Percentiles rank a stretch among this genome's conserved stretches.
Conservation (phyloP, 768 basidiomycete species). For the Floccularia luteovirens region DNA sequence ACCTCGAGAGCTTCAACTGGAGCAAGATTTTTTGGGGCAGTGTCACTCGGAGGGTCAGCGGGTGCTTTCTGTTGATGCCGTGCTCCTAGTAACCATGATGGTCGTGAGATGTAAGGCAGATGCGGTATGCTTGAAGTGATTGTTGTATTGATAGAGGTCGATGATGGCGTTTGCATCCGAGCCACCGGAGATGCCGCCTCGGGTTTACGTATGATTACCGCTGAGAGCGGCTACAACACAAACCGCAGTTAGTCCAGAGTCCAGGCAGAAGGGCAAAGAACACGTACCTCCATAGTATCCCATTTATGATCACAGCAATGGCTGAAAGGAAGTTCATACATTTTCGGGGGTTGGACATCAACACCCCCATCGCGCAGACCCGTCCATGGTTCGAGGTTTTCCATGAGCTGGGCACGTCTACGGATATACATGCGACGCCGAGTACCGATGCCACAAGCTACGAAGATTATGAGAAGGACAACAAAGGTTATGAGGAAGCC, state of each 20-base stretch:
- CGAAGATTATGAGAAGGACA: conserved; percentile 39
- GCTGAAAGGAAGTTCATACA: conserved; percentile 7
- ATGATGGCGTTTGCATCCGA: background rate
- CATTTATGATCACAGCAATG: conserved; percentile 9
- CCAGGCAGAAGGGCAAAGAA: too few species aligned
- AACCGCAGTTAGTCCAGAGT: too few species aligned
- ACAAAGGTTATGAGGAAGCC: conserved; percentile 45
- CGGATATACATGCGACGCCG: conserved; percentile 28
- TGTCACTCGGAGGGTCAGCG: background rate
- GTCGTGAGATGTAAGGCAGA: conserved; percentile 3
- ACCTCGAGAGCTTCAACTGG: conserved; percentile 20
- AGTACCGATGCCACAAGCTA: conserved; percentile 42
- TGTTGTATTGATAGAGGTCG: background rate
- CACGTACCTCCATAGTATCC: conserved; percentile 13
- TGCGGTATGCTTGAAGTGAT: background rate
- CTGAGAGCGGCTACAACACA: conserved; percentile 15
- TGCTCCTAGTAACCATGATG: conserved; percentile 6
- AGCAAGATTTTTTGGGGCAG: background rate
- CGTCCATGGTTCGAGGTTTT: conserved; percentile 12
- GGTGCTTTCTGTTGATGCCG: background rate
- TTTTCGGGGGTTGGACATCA: conserved; percentile 6
- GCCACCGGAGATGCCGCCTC: background rate
- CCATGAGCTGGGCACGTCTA: conserved; percentile 12
- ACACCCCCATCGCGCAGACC: conserved; percentile 2
- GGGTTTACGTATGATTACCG: conserved; percentile 8